Evolutionary conservation across 768 basidiomycete genomes (phyloP).

Genomic region (Hydnomerulius pinastri): DNA sequence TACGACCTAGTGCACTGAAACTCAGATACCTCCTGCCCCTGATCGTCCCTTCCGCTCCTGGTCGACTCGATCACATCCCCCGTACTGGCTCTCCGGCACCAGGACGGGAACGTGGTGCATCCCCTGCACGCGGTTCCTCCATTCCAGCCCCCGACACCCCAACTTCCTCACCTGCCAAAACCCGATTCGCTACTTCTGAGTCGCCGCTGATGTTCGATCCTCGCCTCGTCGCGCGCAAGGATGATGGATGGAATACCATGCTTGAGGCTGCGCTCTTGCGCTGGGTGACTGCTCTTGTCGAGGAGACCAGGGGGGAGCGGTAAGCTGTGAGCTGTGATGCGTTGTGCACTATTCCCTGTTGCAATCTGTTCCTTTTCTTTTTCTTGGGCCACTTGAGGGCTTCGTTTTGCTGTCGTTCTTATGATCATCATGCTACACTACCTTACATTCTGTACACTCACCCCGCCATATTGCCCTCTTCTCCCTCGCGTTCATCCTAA

Average conservation of each 20-base stretch:
- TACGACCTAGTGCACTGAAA: conserved; percentile 64
- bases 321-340: conserved; percentile 10
- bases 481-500: background rate
- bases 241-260: conserved; percentile 82
- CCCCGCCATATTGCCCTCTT: background rate
- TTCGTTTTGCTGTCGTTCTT: background rate
- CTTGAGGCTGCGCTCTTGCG: conserved; percentile 58
- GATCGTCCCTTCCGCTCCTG: conserved; percentile 47
- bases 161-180: conserved; percentile 32
- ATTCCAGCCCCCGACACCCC: conserved; percentile 20
- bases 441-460: background rate
- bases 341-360: background rate
- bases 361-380: background rate
- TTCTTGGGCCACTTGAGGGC: background rate
- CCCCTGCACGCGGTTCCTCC: conserved; percentile 22
- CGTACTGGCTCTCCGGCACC: conserved; percentile 25
- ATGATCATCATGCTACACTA: background rate
- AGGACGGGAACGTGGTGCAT: conserved; percentile 19
- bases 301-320: conserved; percentile 57
- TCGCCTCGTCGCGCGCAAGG: conserved; percentile 67
- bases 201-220: conserved; percentile 70
- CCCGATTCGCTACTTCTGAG: conserved; percentile 43
- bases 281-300: conserved; percentile 71
- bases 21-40: conserved; percentile 80
- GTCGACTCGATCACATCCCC: conserved; percentile 28